Conservation (phyloP, 2,329 filamentous ascomycete genomes). For the Colletotrichum aenigma region DNA sequence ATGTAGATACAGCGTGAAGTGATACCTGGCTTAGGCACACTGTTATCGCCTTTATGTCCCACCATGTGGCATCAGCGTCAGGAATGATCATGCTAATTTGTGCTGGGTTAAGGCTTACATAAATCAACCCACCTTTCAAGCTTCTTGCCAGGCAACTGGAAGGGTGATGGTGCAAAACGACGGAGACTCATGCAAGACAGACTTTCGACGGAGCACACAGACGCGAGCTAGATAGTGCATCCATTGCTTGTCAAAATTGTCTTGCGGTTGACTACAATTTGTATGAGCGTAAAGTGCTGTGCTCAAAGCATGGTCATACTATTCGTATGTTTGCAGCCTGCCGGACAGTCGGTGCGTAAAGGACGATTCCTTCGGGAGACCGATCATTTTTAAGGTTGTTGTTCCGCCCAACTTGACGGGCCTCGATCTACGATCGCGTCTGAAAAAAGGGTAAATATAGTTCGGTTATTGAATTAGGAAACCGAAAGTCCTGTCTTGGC, state of each 20-base stretch:
- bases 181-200: background rate
- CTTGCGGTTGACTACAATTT: accelerated
- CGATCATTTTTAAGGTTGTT: background rate
- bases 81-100: background rate
- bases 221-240: too few species aligned
- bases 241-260: background rate
- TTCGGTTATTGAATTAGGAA: background rate
- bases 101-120: background rate
- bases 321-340: background rate
- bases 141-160: accelerated
- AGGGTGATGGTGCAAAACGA: background rate
- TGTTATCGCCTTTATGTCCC: background rate
- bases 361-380: background rate
- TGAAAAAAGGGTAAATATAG: background rate
- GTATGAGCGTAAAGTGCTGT: background rate
- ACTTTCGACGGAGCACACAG: too few species aligned
- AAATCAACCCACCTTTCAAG: accelerated
- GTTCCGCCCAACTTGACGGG: background rate
- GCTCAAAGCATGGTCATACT: background rate
- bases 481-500: background rate
- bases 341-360: background rate
- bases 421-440: background rate
- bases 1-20: background rate
- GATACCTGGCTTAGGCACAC: background rate
- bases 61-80: background rate